Base-by-base conservation (phyloP, 2,329 filamentous ascomycete species). In the Calycina marina region DNA sequence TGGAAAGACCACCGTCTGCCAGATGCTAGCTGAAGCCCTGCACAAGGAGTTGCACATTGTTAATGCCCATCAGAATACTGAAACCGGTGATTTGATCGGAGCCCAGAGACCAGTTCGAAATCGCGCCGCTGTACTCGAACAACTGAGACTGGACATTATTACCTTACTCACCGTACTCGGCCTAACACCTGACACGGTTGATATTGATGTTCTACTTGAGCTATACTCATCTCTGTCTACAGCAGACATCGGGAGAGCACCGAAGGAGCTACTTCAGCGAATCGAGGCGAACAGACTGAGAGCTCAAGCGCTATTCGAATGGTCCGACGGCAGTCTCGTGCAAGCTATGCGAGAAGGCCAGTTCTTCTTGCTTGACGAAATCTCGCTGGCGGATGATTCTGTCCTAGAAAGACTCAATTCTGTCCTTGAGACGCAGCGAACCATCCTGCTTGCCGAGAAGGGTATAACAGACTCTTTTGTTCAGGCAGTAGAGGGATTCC, bases 21-120 rank as follows among this genome's bases (percentile, higher is more conserved):
- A 99, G 53, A 69, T 93, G 51, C 67, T 96, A 32, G 85, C 90
- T 3, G 79, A 93, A 48, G 78, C 82, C 4, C 67, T 83, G 40
- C 62, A 65, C 11, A 84, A 78, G 47, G 63, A 81, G 40, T 61
- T 99, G 24, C 76, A 86, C 44, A 90, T 88, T 45, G 78, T 98
- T 49, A 99, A 98, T 51, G 90, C 92, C 3, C 92, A 99, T 56
- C 88, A 96, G 45, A 99, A 98, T 43, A 86, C 90, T 0, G 92
- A 99, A 54, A 96, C 92, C 0, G 88, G 90, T 11, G 90, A 99
- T 55, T 65, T 99, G 8, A 96, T 99, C 43, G 90, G 90, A 42
- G 90, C 90, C 3, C 90, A 98, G 54, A 65, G 90, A 38, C 90
- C 90, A 3, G 72, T 96, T 14, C 71, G 92, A 41, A 96, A 96